A percentile compares a stretch with the other conserved stretches of the same genome.
Conservation (phyloP, 805 yeast genomes). For the Ogataea pini region DNA sequence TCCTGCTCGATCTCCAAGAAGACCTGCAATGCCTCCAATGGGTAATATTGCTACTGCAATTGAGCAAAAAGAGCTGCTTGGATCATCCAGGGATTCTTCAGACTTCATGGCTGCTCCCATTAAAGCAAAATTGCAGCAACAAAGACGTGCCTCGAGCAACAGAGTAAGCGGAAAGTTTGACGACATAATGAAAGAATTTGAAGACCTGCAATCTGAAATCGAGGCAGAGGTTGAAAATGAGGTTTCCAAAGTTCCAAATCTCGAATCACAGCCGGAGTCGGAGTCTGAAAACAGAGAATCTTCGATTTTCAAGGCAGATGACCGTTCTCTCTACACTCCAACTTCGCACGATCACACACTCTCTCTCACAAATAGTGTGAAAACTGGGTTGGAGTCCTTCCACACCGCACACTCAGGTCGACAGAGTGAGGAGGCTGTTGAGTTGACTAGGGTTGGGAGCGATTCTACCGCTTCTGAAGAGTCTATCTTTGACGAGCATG, state of each 20-base stretch:
- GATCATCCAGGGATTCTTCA: neutral
- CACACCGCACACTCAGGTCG: constrained; percentile 24
- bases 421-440: constrained; percentile 4
- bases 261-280: too few relatives aligned
- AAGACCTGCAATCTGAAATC: constrained; percentile 30
- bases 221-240: constrained; percentile 22
- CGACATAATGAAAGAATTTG: constrained; percentile 36
- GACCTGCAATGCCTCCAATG: constrained; percentile 24
- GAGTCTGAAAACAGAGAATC: neutral
- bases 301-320: neutral
- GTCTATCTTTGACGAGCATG: constrained; percentile 19
- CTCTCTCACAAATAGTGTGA: constrained; percentile 19
- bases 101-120: neutral
- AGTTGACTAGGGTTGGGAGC: constrained; percentile 9
- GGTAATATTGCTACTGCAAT: constrained; percentile 3
- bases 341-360: constrained; percentile 11
- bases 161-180: constrained; percentile 31
- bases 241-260: neutral
- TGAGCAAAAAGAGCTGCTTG: neutral
- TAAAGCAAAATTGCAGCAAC: neutral
- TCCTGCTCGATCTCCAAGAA: constrained; percentile 36
- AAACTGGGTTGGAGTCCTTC: constrained; percentile 27
- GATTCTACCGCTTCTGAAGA: constrained; percentile 21
- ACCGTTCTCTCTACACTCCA: constrained; percentile 2
- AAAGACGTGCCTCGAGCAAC: constrained; percentile 7